Percentiles rank a stretch among this genome's conserved stretches.
These are phyloP conservation scores for Diplodia intermedia DNA, from an alignment of 2,329 filamentous ascomycete genomes.

Conservation along the genomic window DNA sequence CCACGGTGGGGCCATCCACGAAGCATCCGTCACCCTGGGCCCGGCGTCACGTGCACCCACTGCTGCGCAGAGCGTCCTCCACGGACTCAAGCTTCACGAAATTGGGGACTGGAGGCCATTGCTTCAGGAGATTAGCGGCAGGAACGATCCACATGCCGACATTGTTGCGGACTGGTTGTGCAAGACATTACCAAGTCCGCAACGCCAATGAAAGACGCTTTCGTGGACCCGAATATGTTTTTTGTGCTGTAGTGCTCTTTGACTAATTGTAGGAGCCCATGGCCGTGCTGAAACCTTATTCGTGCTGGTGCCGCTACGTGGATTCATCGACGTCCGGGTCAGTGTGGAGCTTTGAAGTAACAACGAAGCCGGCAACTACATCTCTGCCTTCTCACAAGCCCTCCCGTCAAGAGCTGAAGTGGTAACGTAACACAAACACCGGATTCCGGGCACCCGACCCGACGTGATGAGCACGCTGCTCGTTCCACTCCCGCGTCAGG, in stretches of 20 bases:
- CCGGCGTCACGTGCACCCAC: neutral
- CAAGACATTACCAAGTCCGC: constrained; percentile 36
- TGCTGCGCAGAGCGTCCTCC: constrained; percentile 3
- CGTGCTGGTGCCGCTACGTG: constrained; percentile 5
- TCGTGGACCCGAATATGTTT: neutral
- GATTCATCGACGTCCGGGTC: neutral
- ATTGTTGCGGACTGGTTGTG: constrained; percentile 36
- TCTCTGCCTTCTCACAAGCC: neutral
- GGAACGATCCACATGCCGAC: neutral
- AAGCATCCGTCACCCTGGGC: constrained; percentile 1
- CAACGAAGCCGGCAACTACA: constrained; percentile 11
- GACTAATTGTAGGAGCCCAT: constrained; percentile 11
- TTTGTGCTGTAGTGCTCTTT: neutral
- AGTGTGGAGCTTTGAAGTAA: neutral
- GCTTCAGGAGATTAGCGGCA: constrained; percentile 21
- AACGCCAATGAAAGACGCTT: constrained; percentile 16
- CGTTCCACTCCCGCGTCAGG: neutral
- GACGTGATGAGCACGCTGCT: neutral
- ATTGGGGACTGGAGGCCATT: constrained; percentile 50
- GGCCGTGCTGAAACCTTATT: neutral
- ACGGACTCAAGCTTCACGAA: constrained; percentile 58
- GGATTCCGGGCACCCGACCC: neutral
- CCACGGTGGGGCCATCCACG: constrained; percentile 19
- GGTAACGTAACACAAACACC: neutral
- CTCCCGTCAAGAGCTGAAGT: neutral